phyloP scores from a whole-genome alignment of 805 yeast species.

The Yarrowia deformans region DNA sequence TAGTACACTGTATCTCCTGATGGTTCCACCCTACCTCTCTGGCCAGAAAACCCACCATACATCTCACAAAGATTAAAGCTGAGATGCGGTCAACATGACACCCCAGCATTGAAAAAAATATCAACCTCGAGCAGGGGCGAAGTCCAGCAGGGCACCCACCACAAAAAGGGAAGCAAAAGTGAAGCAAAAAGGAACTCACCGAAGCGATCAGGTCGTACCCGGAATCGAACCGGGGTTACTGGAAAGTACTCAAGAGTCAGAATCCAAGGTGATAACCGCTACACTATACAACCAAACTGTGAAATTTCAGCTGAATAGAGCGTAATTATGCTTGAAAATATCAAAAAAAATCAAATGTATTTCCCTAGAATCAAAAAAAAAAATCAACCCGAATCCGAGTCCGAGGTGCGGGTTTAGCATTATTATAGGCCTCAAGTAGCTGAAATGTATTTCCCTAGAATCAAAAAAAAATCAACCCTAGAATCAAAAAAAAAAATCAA shows the following conservation, averaged over 20 bases:
- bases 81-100: neutral
- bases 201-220: conserved; percentile 20
- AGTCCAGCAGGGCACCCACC: conserved; percentile 6
- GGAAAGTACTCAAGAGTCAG: conserved; percentile 25
- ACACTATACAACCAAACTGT: conserved; percentile 14
- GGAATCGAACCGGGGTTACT: conserved; percentile 35
- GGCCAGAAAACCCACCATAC: too few relatives aligned
- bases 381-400: too few relatives aligned
- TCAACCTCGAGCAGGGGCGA: neutral
- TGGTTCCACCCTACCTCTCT: too few relatives aligned
- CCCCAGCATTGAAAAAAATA: neutral
- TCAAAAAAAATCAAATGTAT: too few relatives aligned
- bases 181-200: neutral
- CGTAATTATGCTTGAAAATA: too few relatives aligned
- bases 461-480: too few relatives aligned
- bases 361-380: too few relatives aligned
- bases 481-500: too few relatives aligned
- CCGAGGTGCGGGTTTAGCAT: too few relatives aligned
- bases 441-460: too few relatives aligned
- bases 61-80: neutral
- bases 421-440: too few relatives aligned
- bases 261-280: conserved; percentile 34
- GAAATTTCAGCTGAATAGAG: neutral
- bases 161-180: neutral
- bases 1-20: too few relatives aligned